Conservation (phyloP, 1,284 basidiomycete species). For the Ganoderma boninense region DNA sequence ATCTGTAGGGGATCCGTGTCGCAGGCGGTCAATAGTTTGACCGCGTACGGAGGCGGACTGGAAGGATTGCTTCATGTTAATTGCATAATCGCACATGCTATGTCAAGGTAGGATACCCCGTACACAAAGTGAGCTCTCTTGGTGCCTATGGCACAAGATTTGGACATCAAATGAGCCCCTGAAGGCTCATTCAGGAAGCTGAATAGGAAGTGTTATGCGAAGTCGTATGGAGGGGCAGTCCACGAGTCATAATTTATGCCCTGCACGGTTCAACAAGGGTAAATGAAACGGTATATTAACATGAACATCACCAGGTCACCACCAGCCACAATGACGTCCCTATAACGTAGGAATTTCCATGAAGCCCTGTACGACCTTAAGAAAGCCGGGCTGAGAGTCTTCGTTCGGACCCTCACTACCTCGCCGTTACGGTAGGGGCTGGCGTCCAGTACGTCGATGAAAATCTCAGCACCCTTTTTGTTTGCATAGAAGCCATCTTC, state of each 20-base stretch:
- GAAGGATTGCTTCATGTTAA: constrained; percentile 3
- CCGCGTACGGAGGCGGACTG: background rate
- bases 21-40: background rate
- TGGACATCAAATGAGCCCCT: background rate
- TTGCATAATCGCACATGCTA: background rate
- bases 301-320: too few relatives aligned
- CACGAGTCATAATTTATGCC: too few relatives aligned
- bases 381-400: background rate
- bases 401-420: constrained; percentile 10
- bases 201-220: too few relatives aligned
- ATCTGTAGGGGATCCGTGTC: constrained; percentile 15
- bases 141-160: background rate
- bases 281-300: too few relatives aligned
- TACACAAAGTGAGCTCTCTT: background rate
- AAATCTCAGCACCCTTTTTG: background rate
- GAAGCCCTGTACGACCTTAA: too few relatives aligned
- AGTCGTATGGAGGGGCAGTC: too few relatives aligned
- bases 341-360: too few relatives aligned
- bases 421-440: constrained; percentile 10
- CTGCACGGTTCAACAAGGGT: too few relatives aligned
- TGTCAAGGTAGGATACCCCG: background rate
- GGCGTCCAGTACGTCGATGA: constrained; percentile 11
- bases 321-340: too few relatives aligned
- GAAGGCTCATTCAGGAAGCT: too few relatives aligned
- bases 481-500: background rate